Base-by-base conservation (phyloP, 352 stramenopile genomes). In the Phytophthora capsici region DNA sequence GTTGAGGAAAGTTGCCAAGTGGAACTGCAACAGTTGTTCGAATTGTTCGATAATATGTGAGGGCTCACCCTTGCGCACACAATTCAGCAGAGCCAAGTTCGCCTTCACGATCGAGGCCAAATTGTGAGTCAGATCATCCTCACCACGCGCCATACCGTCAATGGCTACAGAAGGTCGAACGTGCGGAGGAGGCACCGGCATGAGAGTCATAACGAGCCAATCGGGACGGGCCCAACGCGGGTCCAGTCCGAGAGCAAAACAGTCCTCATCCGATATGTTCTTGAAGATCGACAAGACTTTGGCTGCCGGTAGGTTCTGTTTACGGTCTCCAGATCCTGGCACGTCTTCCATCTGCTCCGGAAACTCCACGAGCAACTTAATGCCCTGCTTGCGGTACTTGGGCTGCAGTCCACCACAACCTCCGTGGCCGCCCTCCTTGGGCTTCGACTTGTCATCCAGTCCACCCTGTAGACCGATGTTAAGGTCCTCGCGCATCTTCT, bases 51-150 rank as follows among this genome's bases (percentile, higher is more conserved):
- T 98, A 45, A 99, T 98, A 68, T 99, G 92, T 13, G 93, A 92
- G 17, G 90, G 86, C 71, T 99, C 96, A 30, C 97, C 97, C 75
- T 98, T 99, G 45, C 89, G 80, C 47, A 99, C 94, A 44, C 94
- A 97, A 56, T 98, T 96, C 48, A 98, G 82, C 52, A 99, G 69
- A 25, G 91, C 95, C 71, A 98, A 85, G 74, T 99, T 99, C 10
- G 87, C 95, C 83, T 99, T 99, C 50, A 99, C 92, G 63, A 99
- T 99, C 46, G 98, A 99, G 36, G 96, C 91, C 53, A 99, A 75
- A 66, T 98, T 97, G 74, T 99, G 96, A 20, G 98, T 99, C 32
- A 99, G 81, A 71, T 99, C 98, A 71, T 99, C 98, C 66, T 99
- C 97, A 57, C 93, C 98, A 36, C 91, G 90, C 26, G 89, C 83